phyloP scores from a whole-genome alignment of 2,329 filamentous ascomycete species.

The Exophiala calicioides region DNA sequence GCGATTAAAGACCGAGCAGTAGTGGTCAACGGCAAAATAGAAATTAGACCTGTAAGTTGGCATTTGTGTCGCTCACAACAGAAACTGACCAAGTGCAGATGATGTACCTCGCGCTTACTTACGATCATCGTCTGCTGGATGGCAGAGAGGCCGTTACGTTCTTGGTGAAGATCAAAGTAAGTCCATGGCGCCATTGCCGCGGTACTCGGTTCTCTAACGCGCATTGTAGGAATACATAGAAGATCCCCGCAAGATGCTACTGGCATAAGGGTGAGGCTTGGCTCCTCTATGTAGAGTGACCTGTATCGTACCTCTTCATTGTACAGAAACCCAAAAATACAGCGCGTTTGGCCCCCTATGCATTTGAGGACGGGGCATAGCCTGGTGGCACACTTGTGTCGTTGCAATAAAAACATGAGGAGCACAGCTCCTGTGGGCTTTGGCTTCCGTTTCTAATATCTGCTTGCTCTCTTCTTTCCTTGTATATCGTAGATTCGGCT shows the following conservation, averaged over 20 bases:
- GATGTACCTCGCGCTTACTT: constrained; percentile 98
- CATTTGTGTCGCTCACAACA: neutral
- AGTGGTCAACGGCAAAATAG: constrained; percentile 87
- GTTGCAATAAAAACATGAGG: too few relatives aligned
- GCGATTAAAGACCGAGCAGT: constrained; percentile 94
- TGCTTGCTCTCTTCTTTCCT: too few relatives aligned
- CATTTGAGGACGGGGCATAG: too few relatives aligned
- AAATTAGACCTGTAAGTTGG: constrained; percentile 72
- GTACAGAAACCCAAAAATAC: too few relatives aligned
- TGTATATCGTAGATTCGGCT: too few relatives aligned
- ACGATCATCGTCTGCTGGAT: constrained; percentile 94
- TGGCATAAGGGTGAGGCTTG: constrained; percentile 26
- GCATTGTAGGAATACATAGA: constrained; percentile 28
- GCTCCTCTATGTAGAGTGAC: too few relatives aligned
- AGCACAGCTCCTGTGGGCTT: too few relatives aligned
- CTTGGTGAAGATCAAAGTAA: constrained; percentile 83
- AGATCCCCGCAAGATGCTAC: constrained; percentile 29
- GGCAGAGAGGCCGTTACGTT: constrained; percentile 95
- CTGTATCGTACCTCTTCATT: too few relatives aligned
- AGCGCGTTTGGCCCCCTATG: too few relatives aligned
- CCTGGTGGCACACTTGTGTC: too few relatives aligned
- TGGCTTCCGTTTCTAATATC: too few relatives aligned
- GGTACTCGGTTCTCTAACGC: constrained; percentile 9
- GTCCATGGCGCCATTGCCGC: neutral
- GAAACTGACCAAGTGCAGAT: constrained; percentile 54